Base-by-base conservation (phyloP, 306 rosid genomes). In the Pterocarpus santalinus region DNA sequence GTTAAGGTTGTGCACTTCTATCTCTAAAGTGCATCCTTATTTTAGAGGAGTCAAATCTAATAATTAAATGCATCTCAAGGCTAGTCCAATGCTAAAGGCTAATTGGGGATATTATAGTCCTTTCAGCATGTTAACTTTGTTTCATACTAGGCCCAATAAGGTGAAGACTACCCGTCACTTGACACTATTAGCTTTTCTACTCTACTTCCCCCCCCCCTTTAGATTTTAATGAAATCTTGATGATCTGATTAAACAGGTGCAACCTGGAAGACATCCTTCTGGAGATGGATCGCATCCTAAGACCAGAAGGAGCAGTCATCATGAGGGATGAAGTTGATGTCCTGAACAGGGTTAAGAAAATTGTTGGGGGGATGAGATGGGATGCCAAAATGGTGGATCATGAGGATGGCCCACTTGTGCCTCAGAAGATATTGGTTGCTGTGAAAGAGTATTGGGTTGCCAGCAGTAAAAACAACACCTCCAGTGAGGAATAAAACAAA, bases 341-440 rank as follows among this genome's bases (percentile, higher is more conserved):
- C 38, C 79, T 93, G 80, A 92, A 87, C 88, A 88, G 88, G 86
- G 94, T 95, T 55, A 89, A 82, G 81, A 90, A 85, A 75, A 91
- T 95, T 58, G 92, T 93, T 52, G 83, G 94, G 7, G 97, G 97
- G 30, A 88, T 95, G 88, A 90, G 96, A 90, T 95, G 99, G 98
- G 87, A 89, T 81, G 65, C 90, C 74, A 95, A 90, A 86, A 35
- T 95, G 92, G 33, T 93, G 89, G 98, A 95, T 86, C 96, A 95
- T 63, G 99, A 95, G 86, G 98, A 95, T 68, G 98, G 96, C 0
- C 96, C 98, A 15, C 88, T 93, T 64, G 95, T 93, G 14, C 95
- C 98, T 2, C 90, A 85, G 88, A 95, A 95, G 87, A 88, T 95
- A 79, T 69, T 95, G 89, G 93, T 95, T 69, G 91, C 89, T 56